These are phyloP conservation scores for Phytophthora idaei DNA, from an alignment of 352 stramenopile genomes.

Conservation along the genomic window DNA sequence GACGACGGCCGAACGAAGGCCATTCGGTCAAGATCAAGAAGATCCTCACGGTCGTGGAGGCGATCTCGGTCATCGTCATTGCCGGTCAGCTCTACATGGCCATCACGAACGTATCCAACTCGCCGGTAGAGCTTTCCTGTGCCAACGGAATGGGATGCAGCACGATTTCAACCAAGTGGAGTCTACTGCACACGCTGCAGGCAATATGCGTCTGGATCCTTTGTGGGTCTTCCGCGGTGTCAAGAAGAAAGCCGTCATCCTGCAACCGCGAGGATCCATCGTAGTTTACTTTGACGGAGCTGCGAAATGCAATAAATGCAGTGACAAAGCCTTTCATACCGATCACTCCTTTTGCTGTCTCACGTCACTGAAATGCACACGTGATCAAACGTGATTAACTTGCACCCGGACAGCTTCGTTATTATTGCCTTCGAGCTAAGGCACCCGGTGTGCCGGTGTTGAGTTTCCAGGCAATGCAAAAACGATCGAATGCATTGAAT, in stretches of 20 bases:
- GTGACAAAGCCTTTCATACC: no score
- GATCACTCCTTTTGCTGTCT: no score
- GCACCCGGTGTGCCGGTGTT: no score
- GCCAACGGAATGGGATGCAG: slow-evolving; percentile 60
- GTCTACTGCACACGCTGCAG: slow-evolving; percentile 42
- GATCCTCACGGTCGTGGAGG: slow-evolving; percentile 31
- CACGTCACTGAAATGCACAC: no score
- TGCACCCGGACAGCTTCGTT: no score
- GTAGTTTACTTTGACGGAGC: slow-evolving; percentile 4
- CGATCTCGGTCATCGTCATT: slow-evolving; percentile 32
- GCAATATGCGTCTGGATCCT: slow-evolving; percentile 34
- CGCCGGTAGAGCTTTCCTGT: slow-evolving; percentile 51
- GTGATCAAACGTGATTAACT: no score
- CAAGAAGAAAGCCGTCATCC: slow-evolving; percentile 39
- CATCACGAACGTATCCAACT: slow-evolving; percentile 28
- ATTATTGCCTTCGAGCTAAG: no score
- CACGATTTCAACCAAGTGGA: slow-evolving; percentile 35
- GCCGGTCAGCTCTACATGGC: slow-evolving; percentile 51
- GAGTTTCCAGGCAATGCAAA: no score
- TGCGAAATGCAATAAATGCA: no score
- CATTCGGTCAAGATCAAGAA: slow-evolving; percentile 39
- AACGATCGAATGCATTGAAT: no score
- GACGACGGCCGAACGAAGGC: slow-evolving; percentile 16
- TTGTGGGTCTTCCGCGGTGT: slow-evolving; percentile 37
- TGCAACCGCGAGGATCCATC: slow-evolving; percentile 14